These are phyloP conservation scores for Radiomyces spectabilis DNA, from an alignment of 192 early-diverging fungal genomes.

Conservation along the genomic window DNA sequence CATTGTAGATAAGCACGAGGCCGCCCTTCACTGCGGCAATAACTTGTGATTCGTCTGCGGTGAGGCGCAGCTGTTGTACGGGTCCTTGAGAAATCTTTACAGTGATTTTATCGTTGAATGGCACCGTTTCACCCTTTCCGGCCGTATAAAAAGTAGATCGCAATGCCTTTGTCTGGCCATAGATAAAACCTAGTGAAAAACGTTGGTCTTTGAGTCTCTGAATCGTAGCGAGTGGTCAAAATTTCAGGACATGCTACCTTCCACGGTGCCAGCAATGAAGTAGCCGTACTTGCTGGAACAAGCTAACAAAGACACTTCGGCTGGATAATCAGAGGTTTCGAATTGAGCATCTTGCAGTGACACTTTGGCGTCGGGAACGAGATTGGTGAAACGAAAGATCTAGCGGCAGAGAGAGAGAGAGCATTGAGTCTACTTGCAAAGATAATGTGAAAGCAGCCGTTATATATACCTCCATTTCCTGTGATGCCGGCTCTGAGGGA, in stretches of 20 bases:
- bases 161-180: conserved; percentile 21
- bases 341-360: conserved; percentile 23
- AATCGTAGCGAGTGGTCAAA: too few relatives aligned
- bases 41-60: conserved; percentile 35
- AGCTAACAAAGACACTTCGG: conserved; percentile 44
- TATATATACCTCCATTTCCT: too few relatives aligned
- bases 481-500: too few relatives aligned
- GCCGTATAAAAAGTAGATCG: conserved; percentile 29
- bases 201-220: too few relatives aligned
- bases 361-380: conserved; percentile 33
- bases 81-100: conserved; percentile 19
- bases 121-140: conserved; percentile 3
- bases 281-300: conserved; percentile 61
- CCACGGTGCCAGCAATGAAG: conserved; percentile 53
- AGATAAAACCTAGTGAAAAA: conserved; percentile 31
- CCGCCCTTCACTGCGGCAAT: conserved; percentile 28
- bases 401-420: too few relatives aligned
- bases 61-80: conserved; percentile 33
- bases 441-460: too few relatives aligned
- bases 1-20: conserved; percentile 24
- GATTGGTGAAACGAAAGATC: conserved; percentile 13
- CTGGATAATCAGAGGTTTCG: conserved; percentile 27
- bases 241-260: too few relatives aligned
- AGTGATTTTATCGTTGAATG: conserved; percentile 16
- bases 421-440: too few relatives aligned